Conservation (phyloP, 305 asterid species). For the Solanum hybrid region DNA sequence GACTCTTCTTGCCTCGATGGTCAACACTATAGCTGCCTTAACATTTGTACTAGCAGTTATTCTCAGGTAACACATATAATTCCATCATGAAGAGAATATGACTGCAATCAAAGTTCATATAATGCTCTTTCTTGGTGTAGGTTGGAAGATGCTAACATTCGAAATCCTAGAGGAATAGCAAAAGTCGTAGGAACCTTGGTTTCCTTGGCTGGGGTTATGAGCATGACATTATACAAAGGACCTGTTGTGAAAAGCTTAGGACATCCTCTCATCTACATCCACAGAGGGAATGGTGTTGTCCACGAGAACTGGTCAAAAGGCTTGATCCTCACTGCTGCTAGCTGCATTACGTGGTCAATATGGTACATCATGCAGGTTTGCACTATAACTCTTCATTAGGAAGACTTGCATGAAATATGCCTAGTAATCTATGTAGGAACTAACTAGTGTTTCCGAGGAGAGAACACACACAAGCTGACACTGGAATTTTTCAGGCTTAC, state of each 20-base stretch:
- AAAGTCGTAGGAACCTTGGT: slow-evolving; percentile 46
- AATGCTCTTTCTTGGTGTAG: slow-evolving; percentile 17
- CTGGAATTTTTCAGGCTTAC: too few relatives aligned
- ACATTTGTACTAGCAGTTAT: slow-evolving; percentile 53
- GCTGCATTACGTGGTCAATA: too few relatives aligned
- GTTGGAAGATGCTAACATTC: slow-evolving; percentile 46
- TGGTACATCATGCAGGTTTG: too few relatives aligned
- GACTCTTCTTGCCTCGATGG: slow-evolving; percentile 53
- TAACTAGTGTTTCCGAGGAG: too few relatives aligned
- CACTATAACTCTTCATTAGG: too few relatives aligned
- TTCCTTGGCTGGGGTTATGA: slow-evolving; percentile 61
- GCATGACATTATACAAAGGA: slow-evolving; percentile 63
- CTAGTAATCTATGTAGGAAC: too few relatives aligned
- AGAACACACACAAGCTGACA: too few relatives aligned
- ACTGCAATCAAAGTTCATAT: neutral
- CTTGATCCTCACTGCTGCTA: too few relatives aligned
- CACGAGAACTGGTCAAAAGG: too few relatives aligned
- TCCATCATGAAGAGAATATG: neutral
- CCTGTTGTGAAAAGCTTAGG: slow-evolving; percentile 30
- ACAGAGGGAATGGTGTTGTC: neutral
- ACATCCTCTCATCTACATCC: slow-evolving; percentile 27
- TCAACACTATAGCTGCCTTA: slow-evolving; percentile 51
- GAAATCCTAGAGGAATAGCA: slow-evolving; percentile 43
- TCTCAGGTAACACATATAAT: slow-evolving; percentile 36
- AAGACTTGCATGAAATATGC: too few relatives aligned